Evolutionary conservation across 768 basidiomycete species (phyloP).

Genomic region (Tephrocybe rancida): DNA sequence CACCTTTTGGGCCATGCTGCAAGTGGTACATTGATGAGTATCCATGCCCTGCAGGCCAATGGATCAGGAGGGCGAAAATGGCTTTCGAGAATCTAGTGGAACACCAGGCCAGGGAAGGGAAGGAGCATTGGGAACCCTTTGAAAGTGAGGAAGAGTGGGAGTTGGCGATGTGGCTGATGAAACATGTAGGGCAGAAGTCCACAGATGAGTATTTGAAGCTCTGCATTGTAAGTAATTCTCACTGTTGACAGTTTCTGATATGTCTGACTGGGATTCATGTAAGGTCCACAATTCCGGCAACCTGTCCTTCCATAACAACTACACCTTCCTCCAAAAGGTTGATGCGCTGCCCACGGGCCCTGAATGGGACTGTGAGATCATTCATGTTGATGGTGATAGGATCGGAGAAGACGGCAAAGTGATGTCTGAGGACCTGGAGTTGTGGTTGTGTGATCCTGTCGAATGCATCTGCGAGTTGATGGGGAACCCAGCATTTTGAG

Average conservation of each 20-base stretch:
- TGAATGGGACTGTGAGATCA: constrained; percentile 22
- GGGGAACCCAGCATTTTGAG: constrained; percentile 30
- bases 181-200: constrained; percentile 25
- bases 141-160: constrained; percentile 32
- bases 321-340: constrained; percentile 22
- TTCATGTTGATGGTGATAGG: constrained; percentile 19
- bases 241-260: constrained; percentile 12
- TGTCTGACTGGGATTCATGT: no score
- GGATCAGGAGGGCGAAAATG: background rate
- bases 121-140: constrained; percentile 4
- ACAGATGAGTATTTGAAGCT: constrained; percentile 34
- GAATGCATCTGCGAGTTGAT: constrained; percentile 30
- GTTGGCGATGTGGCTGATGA: constrained; percentile 32
- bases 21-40: background rate
- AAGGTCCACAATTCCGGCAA: constrained; percentile 8
- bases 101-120: background rate
- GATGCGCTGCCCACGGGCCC: constrained; percentile 27
- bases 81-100: background rate
- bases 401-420: constrained; percentile 10
- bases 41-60: background rate
- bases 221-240: constrained; percentile 21
- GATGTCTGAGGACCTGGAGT: constrained; percentile 13
- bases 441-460: constrained; percentile 28
- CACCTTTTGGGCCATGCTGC: background rate
- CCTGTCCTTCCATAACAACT: constrained; percentile 27